Base-by-base conservation (phyloP, 129 eudicot genomes). In the Apium graveolens region DNA sequence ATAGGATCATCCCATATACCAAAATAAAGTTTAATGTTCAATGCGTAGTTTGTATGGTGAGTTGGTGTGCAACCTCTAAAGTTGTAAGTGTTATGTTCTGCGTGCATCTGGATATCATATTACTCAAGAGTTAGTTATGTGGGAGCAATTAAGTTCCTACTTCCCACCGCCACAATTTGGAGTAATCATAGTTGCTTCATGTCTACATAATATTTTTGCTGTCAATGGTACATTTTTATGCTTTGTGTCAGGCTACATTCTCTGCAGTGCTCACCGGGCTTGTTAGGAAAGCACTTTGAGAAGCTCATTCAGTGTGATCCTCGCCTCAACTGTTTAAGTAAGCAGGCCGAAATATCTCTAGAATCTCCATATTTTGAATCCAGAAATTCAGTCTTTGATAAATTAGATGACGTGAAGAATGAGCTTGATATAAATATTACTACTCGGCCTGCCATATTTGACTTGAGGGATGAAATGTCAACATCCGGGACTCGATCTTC, bases 301-400 rank as follows among this genome's bases (percentile, higher is more conserved):
- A 94, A 94, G 78, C 97, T 94, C 57, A 88, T 88, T 42, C 97
- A 94, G 45, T 94, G 96, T 70, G 98, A 94, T 85, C 98, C 96
- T 44, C 97, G 97, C 65, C 91, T 94, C 57, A 81, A 86, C 79
- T 86, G 70, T 69, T 85, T 94, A 45, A 91, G 97, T 81, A 96
- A 91, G 81, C 98, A 94, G 85, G 84, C 76, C 35, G 97, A 89
- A 75, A 83, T 85, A 27, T 68, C 77, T 38, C 63, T 94, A 43
- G 91, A 88, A 39, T 88, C 91, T 73, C 98, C 97, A 37, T 88
- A 88, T 70, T 94, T 94, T 68, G 96, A 94, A 79, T 72, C 96
- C n/a, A 83, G 86, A 84, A 83, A 76, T 74, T 78, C 96, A 17
- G 86, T 85, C 62, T 85, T 91, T 80, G 93, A 90, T 53, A 89